These are phyloP conservation scores for Cryptosporidium felis DNA, from an alignment of 169 alveolate species.

Conservation along the genomic window DNA sequence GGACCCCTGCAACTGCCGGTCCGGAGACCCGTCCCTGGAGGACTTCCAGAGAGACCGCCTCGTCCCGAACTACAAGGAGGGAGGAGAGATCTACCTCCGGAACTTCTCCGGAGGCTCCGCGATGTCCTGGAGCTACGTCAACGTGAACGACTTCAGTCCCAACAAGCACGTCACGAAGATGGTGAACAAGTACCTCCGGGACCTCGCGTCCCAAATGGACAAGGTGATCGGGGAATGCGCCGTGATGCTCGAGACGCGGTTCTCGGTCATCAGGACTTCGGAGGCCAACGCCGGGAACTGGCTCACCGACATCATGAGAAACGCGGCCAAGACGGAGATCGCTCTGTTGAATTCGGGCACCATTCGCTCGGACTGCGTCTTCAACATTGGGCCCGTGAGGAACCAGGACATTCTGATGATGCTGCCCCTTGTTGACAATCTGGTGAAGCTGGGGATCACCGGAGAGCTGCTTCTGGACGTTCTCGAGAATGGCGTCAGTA, in stretches of 20 bases:
- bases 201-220: constrained; percentile 77
- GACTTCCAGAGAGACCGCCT: background rate
- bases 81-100: constrained; percentile 60
- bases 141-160: constrained; percentile 68
- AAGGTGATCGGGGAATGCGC: constrained; percentile 79
- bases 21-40: background rate
- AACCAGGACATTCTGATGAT: constrained; percentile 78
- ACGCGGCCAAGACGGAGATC: constrained; percentile 81
- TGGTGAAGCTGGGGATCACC: constrained; percentile 77
- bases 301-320: constrained; percentile 84
- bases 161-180: constrained; percentile 75
- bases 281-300: constrained; percentile 86
- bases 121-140: constrained; percentile 77
- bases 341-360: constrained; percentile 88
- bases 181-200: constrained; percentile 74
- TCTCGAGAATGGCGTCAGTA: constrained; percentile 82
- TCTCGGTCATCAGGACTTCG: constrained; percentile 78
- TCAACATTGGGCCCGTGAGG: constrained; percentile 80
- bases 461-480: constrained; percentile 77
- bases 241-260: constrained; percentile 84
- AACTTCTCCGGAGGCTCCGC: constrained; percentile 76
- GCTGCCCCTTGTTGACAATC: constrained; percentile 84
- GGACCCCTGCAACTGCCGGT: background rate
- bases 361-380: constrained; percentile 83
- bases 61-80: constrained; percentile 32